Evolutionary conservation across 1,284 basidiomycete genomes (phyloP).

Genomic region (Pseudozyma flocculosa): DNA sequence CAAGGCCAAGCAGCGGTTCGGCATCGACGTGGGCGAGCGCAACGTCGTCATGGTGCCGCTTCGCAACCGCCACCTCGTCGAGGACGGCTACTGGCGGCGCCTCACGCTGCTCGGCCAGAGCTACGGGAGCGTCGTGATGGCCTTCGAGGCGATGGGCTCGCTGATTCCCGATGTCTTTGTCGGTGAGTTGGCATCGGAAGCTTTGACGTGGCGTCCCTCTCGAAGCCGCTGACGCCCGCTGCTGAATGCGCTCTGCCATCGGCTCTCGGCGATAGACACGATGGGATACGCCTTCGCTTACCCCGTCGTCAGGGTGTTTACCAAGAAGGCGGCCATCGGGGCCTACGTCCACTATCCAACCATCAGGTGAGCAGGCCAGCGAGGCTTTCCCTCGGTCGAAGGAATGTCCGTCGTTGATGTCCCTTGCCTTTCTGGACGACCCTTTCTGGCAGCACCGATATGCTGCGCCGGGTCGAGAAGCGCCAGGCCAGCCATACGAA

Average conservation of each 20-base stretch:
- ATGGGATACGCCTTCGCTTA: slow-evolving; percentile 98
- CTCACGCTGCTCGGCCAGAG: slow-evolving; percentile 92
- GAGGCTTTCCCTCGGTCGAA: too few species aligned
- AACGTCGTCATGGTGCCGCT: slow-evolving; percentile 79
- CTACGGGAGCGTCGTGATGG: slow-evolving; percentile 79
- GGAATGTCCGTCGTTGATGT: too few species aligned
- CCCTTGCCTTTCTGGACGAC: too few species aligned
- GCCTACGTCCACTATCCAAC: slow-evolving; percentile 96
- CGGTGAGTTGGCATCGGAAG: slow-evolving; percentile 62
- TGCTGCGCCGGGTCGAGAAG: slow-evolving; percentile 78
- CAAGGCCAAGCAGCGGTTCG: slow-evolving; percentile 67
- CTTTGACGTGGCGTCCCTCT: too few species aligned
- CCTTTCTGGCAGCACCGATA: slow-evolving; percentile 68
- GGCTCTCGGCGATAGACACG: slow-evolving; percentile 67
- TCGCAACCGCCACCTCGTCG: slow-evolving; percentile 70
- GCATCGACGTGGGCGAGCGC: slow-evolving; percentile 69
- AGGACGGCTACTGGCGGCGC: slow-evolving; percentile 78
- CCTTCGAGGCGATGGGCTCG: slow-evolving; percentile 71
- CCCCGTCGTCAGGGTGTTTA: slow-evolving; percentile 70
- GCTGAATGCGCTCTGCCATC: too few species aligned
- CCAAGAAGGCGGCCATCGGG: slow-evolving; percentile 70
- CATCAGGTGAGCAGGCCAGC: slow-evolving; percentile 61
- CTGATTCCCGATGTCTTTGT: slow-evolving; percentile 86
- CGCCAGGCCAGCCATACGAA: slow-evolving; percentile 69
- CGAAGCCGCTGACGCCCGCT: too few species aligned